phyloP scores from a whole-genome alignment of 768 basidiomycete genomes.

The Leccinum obscurum region DNA sequence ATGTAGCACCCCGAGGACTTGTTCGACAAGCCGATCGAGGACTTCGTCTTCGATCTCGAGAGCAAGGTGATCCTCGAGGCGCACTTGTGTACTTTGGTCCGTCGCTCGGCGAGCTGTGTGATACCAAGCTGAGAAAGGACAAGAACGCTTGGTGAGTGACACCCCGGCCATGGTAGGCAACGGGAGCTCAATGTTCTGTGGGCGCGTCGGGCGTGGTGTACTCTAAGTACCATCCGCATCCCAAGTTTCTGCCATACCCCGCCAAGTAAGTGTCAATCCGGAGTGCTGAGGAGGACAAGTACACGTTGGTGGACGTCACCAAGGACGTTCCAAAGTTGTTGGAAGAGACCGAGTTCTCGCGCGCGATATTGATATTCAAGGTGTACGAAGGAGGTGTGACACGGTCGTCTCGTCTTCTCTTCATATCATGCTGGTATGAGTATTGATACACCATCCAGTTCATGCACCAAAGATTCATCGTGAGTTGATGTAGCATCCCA shows the following conservation, averaged over 20 bases:
- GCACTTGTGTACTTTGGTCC: conserved; percentile 81
- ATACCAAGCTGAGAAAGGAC: conserved; percentile 59
- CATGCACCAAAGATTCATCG: conserved; percentile 88
- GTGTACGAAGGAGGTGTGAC: conserved; percentile 88
- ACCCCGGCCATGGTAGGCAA: neutral
- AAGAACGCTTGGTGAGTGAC: conserved; percentile 75
- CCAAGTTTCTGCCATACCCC: conserved; percentile 77
- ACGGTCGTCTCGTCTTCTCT: conserved; percentile 23
- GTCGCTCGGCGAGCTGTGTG: conserved; percentile 56
- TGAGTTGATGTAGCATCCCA: conserved; percentile 32
- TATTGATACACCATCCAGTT: conserved; percentile 46
- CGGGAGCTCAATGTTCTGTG: neutral
- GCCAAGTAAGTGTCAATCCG: conserved; percentile 72
- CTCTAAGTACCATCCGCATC: conserved; percentile 77
- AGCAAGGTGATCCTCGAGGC: conserved; percentile 77
- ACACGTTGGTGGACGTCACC: too few species aligned
- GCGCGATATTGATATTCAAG: conserved; percentile 70
- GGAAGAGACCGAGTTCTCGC: conserved; percentile 81
- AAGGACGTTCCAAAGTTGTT: conserved; percentile 41
- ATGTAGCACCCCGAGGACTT: conserved; percentile 67
- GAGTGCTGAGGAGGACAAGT: conserved; percentile 60
- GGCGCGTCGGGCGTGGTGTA: neutral
- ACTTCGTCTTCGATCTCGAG: conserved; percentile 70
- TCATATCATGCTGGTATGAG: neutral
- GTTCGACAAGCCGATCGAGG: conserved; percentile 59